A percentile compares a stretch with the other conserved stretches of the same genome.
Conservation (phyloP, 306 rosid genomes). For the Neltuma alba region DNA sequence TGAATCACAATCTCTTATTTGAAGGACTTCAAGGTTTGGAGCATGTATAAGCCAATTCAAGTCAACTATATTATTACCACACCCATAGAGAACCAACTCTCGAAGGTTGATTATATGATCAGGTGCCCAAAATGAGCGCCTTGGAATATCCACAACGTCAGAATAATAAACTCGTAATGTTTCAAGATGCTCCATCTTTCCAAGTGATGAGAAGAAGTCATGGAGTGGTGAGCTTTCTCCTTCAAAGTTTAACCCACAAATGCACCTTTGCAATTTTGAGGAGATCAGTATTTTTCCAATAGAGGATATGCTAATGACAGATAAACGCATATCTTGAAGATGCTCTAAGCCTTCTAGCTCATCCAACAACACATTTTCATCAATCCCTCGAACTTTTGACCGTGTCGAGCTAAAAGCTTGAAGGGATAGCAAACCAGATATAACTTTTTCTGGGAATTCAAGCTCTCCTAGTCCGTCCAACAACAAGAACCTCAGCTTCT, state of each 20-base stretch:
- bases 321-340: background rate
- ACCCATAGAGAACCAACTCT: fast-evolving
- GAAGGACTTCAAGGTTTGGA: background rate
- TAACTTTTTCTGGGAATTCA: background rate
- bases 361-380: background rate
- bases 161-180: background rate
- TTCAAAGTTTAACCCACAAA: background rate
- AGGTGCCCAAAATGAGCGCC: background rate
- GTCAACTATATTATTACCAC: background rate
- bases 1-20: fast-evolving
- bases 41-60: background rate
- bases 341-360: background rate
- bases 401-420: background rate
- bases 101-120: background rate
- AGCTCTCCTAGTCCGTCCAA: too few relatives aligned
- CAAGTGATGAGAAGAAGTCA: background rate
- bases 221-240: background rate
- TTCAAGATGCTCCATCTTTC: background rate
- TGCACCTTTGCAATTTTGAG: background rate
- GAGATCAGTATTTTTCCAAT: background rate
- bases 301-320: background rate
- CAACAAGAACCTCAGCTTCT: background rate
- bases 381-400: background rate
- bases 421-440: background rate
- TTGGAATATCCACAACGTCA: background rate